Base-by-base conservation (phyloP, 2,329 filamentous ascomycete genomes). In the Leptographium lundbergii region DNA sequence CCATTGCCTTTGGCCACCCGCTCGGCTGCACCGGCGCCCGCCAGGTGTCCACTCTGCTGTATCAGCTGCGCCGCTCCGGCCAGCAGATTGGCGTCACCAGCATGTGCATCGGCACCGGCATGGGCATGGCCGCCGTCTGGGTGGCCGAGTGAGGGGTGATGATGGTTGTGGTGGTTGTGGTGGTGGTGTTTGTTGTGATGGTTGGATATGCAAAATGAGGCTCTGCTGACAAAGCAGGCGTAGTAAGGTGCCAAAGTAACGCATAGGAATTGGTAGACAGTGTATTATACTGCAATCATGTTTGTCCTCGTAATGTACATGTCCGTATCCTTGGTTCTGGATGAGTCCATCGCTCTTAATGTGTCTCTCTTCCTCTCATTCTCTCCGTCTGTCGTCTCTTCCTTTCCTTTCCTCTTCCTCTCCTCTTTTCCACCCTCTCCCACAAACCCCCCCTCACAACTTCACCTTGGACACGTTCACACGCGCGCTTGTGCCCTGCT, bases 121-220 rank as follows among this genome's bases (percentile, higher is more conserved):
- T 97, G 94, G 92, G 92, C 57, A 95, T 96, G 90, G 91, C 91
- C 60, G 90, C 91, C 61, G 87, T 96, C 61, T 96, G 91, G 91
- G 91, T 96, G 65, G 89, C 90, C 3, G 91, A 96, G 78, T 95
- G 89, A 17, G 24, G 24, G 17, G 17, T 34, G 32, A 9, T 34
- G 32, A 7, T 29, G 27, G 27, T 4, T 6, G 32, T 11, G 6
- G 9, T 34, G 7, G 10, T 34, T 0, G 32, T 34, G 32, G 27
- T 29, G 27, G 27, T 4, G 32, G 32, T 11, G 6, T 2, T 34
- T 1, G 10, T 34, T 0, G 32, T 34, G 32, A 34, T 10, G 39
- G 19, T 42, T 14, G 39, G 39, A 42, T 14, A 42, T 19, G 39
- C 39, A 42, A 42, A 42, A 42, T 14, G 13, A 34, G 32, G 32